A percentile compares a stretch with the other conserved stretches of the same genome.
Conservation (phyloP, 2,329 filamentous ascomycete species). For the Botrytis cinerea region DNA sequence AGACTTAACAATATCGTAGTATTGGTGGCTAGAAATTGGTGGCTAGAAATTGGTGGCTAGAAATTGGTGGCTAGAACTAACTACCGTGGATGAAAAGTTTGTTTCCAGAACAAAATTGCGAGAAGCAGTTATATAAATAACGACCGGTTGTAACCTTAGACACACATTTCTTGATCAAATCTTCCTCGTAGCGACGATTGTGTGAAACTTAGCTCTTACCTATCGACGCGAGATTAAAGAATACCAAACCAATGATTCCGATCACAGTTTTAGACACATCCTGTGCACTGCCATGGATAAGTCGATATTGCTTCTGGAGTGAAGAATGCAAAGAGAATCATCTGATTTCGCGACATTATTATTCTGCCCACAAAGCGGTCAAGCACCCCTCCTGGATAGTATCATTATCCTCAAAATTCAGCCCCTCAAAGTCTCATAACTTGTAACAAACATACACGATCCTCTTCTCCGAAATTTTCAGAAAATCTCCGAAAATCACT, state of each 20-base stretch:
- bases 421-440: background rate
- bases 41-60: background rate
- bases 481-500: background rate
- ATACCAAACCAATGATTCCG: background rate
- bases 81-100: background rate
- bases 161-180: background rate
- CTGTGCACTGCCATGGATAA: background rate
- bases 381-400: constrained; percentile 3
- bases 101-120: background rate
- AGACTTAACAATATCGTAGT: background rate
- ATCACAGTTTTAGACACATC: background rate
- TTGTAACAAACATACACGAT: background rate
- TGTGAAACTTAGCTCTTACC: too few species aligned
- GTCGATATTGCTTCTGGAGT: background rate
- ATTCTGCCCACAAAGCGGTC: constrained; percentile 18
- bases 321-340: background rate
- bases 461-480: background rate
- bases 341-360: background rate
- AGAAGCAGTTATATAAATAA: background rate
- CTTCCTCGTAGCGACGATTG: background rate
- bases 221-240: background rate
- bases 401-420: constrained; percentile 3
- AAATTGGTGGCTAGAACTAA: background rate
- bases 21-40: background rate
- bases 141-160: background rate